Evolutionary conservation across 1,139 yeast genomes (phyloP).

Genomic region (Blastobotrys malaysiensis): DNA sequence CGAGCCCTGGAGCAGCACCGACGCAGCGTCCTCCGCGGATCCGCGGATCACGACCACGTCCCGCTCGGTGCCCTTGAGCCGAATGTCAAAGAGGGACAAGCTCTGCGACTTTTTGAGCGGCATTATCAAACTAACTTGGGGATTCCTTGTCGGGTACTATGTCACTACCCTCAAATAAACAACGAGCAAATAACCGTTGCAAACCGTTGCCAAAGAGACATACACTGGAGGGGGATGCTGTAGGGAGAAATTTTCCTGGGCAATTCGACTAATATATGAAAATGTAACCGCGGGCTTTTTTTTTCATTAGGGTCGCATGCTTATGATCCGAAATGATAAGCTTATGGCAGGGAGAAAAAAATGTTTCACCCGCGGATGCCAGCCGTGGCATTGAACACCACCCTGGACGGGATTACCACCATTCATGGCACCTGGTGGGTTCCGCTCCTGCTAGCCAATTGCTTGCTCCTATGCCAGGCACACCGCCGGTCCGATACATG

Average conservation of each 20-base stretch:
- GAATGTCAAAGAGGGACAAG: slow-evolving; percentile 27
- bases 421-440: background rate
- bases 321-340: background rate
- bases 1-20: slow-evolving; percentile 69
- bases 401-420: background rate
- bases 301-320: background rate
- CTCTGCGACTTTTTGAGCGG: slow-evolving; percentile 7
- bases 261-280: background rate
- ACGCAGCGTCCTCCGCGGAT: slow-evolving; percentile 66
- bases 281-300: background rate
- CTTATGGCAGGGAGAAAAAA: background rate
- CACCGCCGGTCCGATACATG: background rate
- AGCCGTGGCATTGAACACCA: background rate
- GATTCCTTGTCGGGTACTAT: no score
- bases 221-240: no score
- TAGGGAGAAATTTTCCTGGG: background rate
- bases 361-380: background rate
- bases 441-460: background rate
- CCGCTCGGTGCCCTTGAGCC: slow-evolving; percentile 42
- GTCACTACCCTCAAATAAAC: no score
- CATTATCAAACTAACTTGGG: slow-evolving; percentile 1
- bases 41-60: slow-evolving; percentile 85
- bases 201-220: no score
- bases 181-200: no score
- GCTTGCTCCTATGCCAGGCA: background rate